Evolutionary conservation across 495 filamentous ascomycete species (phyloP).

Genomic region (Aspergillus wentii): DNA sequence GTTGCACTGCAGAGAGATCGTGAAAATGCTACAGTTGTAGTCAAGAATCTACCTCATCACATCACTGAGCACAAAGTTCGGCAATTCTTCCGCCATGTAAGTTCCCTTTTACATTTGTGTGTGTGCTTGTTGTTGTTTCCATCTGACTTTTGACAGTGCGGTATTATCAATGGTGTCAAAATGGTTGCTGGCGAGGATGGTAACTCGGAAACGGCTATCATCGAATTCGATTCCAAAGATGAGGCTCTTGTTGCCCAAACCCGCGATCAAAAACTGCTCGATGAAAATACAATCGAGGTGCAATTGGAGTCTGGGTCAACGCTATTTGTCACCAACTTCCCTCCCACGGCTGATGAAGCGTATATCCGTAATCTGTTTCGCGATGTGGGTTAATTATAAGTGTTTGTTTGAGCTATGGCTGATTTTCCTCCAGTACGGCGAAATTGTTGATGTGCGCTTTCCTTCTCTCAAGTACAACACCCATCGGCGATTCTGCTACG

Average conservation of each 20-base stretch:
- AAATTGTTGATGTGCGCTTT: conserved; percentile 81
- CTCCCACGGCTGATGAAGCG: conserved; percentile 74
- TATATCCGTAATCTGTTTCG: conserved; percentile 75
- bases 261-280: conserved; percentile 70
- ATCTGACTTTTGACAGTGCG: conserved; percentile 43
- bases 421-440: conserved; percentile 53
- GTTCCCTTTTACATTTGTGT: conserved; percentile 11
- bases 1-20: conserved; percentile 67
- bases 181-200: conserved; percentile 53
- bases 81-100: conserved; percentile 82
- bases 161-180: conserved; percentile 71
- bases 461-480: conserved; percentile 87
- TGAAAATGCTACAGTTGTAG: conserved; percentile 80
- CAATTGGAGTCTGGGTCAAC: conserved; percentile 68
- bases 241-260: conserved; percentile 78
- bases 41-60: conserved; percentile 65
- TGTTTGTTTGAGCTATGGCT: conserved; percentile 7
- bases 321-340: conserved; percentile 88
- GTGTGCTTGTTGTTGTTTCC: neutral
- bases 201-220: conserved; percentile 61
- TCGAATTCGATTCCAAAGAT: conserved; percentile 79
- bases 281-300: conserved; percentile 65
- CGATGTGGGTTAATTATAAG: conserved; percentile 33
- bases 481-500: conserved; percentile 87
- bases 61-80: conserved; percentile 68